Conservation (phyloP, 331 rosid species). For the Spiraea crenata region DNA sequence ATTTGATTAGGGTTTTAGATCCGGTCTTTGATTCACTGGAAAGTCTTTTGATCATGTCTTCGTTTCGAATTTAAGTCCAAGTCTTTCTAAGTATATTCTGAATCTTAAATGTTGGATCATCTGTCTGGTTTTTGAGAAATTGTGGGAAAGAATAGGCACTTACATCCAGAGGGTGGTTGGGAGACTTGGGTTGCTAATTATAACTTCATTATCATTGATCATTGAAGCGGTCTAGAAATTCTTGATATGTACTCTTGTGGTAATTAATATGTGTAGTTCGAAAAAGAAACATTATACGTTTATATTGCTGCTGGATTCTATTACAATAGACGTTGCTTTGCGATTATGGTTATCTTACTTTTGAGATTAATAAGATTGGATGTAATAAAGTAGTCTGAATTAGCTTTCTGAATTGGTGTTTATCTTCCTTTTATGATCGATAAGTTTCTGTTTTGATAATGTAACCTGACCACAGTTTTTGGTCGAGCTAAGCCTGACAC, state of each 20-base stretch:
- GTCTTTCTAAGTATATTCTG: not conserved
- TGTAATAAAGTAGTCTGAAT: not conserved
- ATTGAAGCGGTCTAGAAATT: not conserved
- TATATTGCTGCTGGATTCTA: not conserved
- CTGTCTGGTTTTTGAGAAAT: conserved; percentile 14
- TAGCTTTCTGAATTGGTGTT: not conserved
- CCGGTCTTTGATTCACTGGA: conserved; percentile 13
- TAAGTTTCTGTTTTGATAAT: not conserved
- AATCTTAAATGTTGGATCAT: not conserved
- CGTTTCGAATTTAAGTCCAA: not conserved
- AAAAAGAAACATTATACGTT: not conserved
- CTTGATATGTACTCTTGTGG: not conserved
- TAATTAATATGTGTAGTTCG: not conserved
- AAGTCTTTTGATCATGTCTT: not conserved
- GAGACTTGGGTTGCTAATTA: not conserved
- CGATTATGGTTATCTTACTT: too few relatives aligned
- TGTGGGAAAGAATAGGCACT: not conserved
- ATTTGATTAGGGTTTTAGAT: conserved; percentile 20
- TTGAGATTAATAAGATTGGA: too few relatives aligned
- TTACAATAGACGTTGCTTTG: not conserved
- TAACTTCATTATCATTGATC: not conserved
- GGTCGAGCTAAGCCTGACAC: conserved; percentile 7
- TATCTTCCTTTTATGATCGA: conserved; percentile 3
- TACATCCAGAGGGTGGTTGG: conserved; percentile 1
- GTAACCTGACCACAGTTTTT: not conserved